Evolutionary conservation across 352 stramenopile species (phyloP), one percentile per base, ranked within the genome.

Genomic region (Albugo laibachii): DNA sequence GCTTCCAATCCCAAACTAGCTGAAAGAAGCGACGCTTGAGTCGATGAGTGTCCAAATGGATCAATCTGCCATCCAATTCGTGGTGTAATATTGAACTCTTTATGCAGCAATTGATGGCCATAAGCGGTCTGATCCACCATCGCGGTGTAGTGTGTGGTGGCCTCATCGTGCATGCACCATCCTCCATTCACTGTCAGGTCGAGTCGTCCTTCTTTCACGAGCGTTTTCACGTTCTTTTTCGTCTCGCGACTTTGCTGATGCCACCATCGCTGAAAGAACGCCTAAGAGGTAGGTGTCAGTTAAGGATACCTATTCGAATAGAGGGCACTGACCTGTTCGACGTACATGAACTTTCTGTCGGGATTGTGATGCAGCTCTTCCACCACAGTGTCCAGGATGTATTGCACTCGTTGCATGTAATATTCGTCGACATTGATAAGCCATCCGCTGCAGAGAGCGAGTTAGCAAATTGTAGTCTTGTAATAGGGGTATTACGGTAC

Each of bases 101-200:
- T 55, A 50, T 83, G 79, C 36, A 99, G 67, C 55, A 98, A 93
- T 14, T 78, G 56, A 59, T 98, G 94, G 10, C 95, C 95, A 42
- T 97, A 85, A 13, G 93, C 94, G 3, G 93, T 98, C 61, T 99
- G 92, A 71, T 99, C 94, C 50, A 99, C 80, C 91, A 98, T 98
- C 18, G 84, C 93, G 24, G 94, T 89, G 58, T 94, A 98, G 66
- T 97, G 89, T 37, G 93, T 73, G 13, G 81, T 78, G 3, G 94
- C 95, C 58, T 99, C 95, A 61, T 99, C 95, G 54, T 98, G 93
- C 95, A 99, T 99, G 62, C 78, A 94, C 94, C 94, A 99, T 39
- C 93, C 94, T 35, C 93, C 94, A 52, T 98, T 97, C 50, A 94
- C 82, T 50, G 59, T 81, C 4, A 98, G 93, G 46, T 92, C 79